Conservation (phyloP, 106 monocot species). For the Cymbidium sinense region DNA sequence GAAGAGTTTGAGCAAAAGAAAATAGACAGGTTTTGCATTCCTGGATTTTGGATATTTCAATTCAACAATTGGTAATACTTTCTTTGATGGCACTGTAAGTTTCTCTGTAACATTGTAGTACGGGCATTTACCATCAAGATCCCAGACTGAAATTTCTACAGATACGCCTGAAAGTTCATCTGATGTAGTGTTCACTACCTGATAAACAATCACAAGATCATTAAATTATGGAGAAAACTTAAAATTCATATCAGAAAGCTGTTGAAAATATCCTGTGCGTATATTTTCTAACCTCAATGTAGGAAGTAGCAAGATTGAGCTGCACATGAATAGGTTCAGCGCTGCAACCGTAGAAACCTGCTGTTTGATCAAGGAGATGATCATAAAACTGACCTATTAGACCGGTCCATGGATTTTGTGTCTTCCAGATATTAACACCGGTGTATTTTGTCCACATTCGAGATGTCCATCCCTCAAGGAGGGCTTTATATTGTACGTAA, state of each 20-base stretch:
- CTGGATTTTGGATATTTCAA: slow-evolving; percentile 69
- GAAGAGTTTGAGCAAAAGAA: slow-evolving; percentile 92
- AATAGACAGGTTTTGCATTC: slow-evolving; percentile 73
- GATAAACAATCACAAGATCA: neutral
- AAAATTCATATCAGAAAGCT: neutral
- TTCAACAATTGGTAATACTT: slow-evolving; percentile 48
- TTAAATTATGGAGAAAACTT: no score
- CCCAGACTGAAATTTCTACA: slow-evolving; percentile 89
- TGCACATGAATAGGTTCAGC: slow-evolving; percentile 90
- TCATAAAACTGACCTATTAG: slow-evolving; percentile 97
- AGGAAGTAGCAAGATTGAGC: slow-evolving; percentile 72
- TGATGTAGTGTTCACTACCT: slow-evolving; percentile 88
- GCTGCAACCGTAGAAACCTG: slow-evolving; percentile 95
- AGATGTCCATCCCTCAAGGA: slow-evolving; percentile 91
- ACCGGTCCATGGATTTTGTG: slow-evolving; percentile 95
- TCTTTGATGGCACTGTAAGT: slow-evolving; percentile 49
- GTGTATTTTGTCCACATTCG: slow-evolving; percentile 94
- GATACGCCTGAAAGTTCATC: slow-evolving; percentile 57
- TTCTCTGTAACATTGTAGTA: slow-evolving; percentile 74
- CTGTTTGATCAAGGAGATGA: slow-evolving; percentile 95
- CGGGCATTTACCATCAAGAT: slow-evolving; percentile 68
- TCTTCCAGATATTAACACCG: slow-evolving; percentile 96
- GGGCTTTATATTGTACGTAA: slow-evolving; percentile 91
- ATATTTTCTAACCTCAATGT: slow-evolving; percentile 58
- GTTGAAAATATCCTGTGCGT: neutral